Evolutionary conservation across 495 filamentous ascomycete species (phyloP).

Genomic region (Neurospora sp.): DNA sequence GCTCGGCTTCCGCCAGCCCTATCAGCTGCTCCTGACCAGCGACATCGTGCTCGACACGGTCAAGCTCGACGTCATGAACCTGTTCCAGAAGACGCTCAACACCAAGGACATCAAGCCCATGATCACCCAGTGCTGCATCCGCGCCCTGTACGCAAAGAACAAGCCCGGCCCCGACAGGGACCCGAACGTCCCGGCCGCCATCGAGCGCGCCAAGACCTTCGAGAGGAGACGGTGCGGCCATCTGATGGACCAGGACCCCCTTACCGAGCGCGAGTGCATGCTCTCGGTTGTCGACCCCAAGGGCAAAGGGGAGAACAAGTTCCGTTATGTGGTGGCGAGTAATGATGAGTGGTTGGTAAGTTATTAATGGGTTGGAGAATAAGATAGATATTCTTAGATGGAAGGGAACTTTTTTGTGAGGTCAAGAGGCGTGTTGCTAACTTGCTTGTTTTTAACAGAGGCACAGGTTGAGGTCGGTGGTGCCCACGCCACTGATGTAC

Average conservation of each 20-base stretch:
- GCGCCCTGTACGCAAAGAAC: conserved; percentile 50
- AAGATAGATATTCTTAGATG: background rate
- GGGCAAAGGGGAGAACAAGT: conserved; percentile 62
- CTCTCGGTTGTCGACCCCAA: conserved; percentile 68
- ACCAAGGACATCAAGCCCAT: conserved; percentile 68
- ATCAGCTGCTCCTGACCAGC: conserved; percentile 61
- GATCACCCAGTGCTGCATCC: conserved; percentile 42
- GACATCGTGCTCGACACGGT: conserved; percentile 24
- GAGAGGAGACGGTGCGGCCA: conserved; percentile 87
- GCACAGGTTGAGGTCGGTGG: conserved; percentile 20
- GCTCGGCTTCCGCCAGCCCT: conserved; percentile 72
- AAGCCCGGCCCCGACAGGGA: conserved; percentile 39
- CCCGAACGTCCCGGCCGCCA: conserved; percentile 46
- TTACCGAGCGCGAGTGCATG: conserved; percentile 69
- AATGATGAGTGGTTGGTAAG: conserved; percentile 41
- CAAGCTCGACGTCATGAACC: conserved; percentile 66
- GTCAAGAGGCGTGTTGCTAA: background rate
- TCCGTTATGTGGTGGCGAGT: conserved; percentile 80
- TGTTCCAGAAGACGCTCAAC: conserved; percentile 55
- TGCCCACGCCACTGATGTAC: conserved; percentile 51
- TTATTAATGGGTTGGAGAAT: background rate
- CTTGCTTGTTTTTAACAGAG: conserved; percentile 10
- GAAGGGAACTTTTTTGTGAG: background rate
- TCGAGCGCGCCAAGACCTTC: conserved; percentile 59
- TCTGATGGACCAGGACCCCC: conserved; percentile 66